Percentiles rank a stretch among this genome's conserved stretches.
phyloP scores from a whole-genome alignment of 192 early-diverging fungal species.

The Linnemannia elongata region DNA sequence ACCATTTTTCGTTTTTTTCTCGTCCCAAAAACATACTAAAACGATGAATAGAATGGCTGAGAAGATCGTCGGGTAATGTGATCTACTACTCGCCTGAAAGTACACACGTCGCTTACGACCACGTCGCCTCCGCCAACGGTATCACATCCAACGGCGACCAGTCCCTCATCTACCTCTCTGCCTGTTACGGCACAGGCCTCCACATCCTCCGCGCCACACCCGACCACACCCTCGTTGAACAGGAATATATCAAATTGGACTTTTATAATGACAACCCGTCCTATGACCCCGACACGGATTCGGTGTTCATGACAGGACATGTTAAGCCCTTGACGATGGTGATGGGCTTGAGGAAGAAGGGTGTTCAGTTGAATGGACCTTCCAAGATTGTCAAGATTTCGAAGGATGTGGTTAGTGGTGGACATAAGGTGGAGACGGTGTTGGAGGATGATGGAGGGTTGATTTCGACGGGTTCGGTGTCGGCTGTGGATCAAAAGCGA shows the following conservation, averaged over 20 bases:
- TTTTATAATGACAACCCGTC: slow-evolving; percentile 45
- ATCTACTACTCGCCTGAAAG: slow-evolving; percentile 45
- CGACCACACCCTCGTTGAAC: slow-evolving; percentile 1
- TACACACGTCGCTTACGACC: slow-evolving; percentile 26
- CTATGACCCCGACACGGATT: slow-evolving; percentile 21
- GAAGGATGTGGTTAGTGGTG: slow-evolving; percentile 1
- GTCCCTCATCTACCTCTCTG: slow-evolving; percentile 31
- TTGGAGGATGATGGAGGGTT: slow-evolving; percentile 41
- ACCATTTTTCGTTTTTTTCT: background rate
- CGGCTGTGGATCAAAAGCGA: slow-evolving; percentile 48
- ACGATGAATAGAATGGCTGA: background rate
- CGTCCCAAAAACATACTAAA: background rate
- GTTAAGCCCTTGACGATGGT: slow-evolving; percentile 12
- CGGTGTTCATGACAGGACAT: slow-evolving; percentile 32
- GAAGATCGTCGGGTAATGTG: slow-evolving; percentile 35
- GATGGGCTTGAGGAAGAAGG: background rate
- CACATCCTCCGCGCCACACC: slow-evolving; percentile 20
- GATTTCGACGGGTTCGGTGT: slow-evolving; percentile 29
- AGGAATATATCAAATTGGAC: slow-evolving; percentile 36
- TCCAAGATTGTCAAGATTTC: slow-evolving; percentile 38
- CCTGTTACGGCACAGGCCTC: slow-evolving; percentile 29
- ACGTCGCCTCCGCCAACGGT: slow-evolving; percentile 37
- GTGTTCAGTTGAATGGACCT: slow-evolving; percentile 6
- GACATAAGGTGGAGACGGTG: slow-evolving; percentile 25
- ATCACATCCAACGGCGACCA: slow-evolving; percentile 34